Evolutionary conservation across 202 grass and related monocot genomes (phyloP).

Genomic region (Digitaria exilis): DNA sequence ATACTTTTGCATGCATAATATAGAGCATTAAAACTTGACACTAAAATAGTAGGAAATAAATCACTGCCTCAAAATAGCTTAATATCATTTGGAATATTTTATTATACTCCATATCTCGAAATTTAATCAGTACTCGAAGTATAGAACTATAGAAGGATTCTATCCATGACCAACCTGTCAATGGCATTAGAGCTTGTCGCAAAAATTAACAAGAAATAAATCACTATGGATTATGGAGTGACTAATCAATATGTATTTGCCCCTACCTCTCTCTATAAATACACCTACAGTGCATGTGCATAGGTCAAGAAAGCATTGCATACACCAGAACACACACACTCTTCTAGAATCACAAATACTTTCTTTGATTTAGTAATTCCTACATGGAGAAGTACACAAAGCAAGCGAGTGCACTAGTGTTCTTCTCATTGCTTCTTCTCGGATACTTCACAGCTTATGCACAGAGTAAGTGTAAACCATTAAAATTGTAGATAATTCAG

Average conservation of each 20-base stretch:
- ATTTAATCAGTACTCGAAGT: neutral
- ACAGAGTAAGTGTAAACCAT: too few relatives aligned
- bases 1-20: too few relatives aligned
- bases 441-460: too few relatives aligned
- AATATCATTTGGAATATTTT: too few relatives aligned
- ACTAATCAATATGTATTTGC: neutral
- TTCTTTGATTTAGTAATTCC: neutral
- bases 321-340: neutral
- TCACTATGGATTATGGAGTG: neutral
- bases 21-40: too few relatives aligned
- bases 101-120: too few relatives aligned
- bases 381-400: neutral
- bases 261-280: neutral
- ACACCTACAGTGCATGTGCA: neutral
- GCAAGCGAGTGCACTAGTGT: neutral
- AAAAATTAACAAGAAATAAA: neutral
- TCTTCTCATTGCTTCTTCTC: too few relatives aligned
- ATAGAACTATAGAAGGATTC: neutral
- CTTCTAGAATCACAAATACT: neutral
- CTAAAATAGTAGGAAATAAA: too few relatives aligned
- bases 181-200: neutral
- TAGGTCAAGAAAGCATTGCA: neutral
- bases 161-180: neutral
- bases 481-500: too few relatives aligned
- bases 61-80: too few relatives aligned